These are phyloP conservation scores for Mycena filopes DNA, from an alignment of 768 basidiomycete species.

Conservation along the genomic window DNA sequence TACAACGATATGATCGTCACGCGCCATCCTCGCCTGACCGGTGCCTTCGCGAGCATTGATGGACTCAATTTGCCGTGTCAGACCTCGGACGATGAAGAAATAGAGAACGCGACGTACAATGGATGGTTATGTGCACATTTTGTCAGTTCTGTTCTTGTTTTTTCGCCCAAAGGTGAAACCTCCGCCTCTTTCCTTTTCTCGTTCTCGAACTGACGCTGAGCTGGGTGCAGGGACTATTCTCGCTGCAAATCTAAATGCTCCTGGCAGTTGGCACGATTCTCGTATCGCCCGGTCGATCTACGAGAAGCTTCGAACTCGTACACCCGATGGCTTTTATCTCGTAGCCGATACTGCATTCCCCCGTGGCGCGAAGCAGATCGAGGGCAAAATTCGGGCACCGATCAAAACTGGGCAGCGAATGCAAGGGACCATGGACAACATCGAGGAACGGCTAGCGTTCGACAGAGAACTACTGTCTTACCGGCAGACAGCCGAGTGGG, in stretches of 20 bases:
- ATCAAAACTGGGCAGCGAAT: constrained; percentile 1
- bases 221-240: constrained; percentile 52
- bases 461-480: constrained; percentile 18
- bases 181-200: constrained; percentile 4
- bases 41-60: constrained; percentile 56
- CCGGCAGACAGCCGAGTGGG: constrained; percentile 8
- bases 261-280: constrained; percentile 62
- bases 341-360: constrained; percentile 60
- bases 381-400: constrained; percentile 31
- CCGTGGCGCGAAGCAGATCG: constrained; percentile 42
- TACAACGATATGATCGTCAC: constrained; percentile 23
- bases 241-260: constrained; percentile 47
- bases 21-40: constrained; percentile 42
- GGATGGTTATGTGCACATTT: constrained; percentile 42
- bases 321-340: constrained; percentile 54
- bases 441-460: background rate
- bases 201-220: background rate
- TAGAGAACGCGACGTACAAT: no score
- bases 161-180: constrained; percentile 43
- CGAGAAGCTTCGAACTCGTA: constrained; percentile 42
- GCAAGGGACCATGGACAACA: background rate
- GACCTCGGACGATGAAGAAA: constrained; percentile 47
- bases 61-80: constrained; percentile 50
- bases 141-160: constrained; percentile 51
- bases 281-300: constrained; percentile 53